Percentiles rank a stretch among this genome's conserved stretches.
Conservation (phyloP, 768 basidiomycete genomes). For the Naematelia encephala region DNA sequence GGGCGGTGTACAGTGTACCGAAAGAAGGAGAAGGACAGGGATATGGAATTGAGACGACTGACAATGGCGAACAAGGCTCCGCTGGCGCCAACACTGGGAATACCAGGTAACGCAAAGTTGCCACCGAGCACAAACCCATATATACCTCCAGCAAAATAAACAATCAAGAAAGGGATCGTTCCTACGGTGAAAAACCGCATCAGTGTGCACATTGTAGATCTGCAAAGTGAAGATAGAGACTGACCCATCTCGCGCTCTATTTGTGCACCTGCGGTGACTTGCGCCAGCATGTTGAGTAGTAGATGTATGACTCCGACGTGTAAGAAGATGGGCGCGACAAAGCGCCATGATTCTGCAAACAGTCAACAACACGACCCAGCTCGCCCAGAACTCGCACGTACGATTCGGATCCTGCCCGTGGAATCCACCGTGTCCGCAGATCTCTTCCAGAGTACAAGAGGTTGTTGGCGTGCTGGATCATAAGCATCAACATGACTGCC, state of each 20-base stretch:
- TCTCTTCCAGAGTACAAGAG: slow-evolving; percentile 70
- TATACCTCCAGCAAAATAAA: slow-evolving; percentile 86
- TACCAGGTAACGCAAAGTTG: slow-evolving; percentile 84
- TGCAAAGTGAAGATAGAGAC: neutral
- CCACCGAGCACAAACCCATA: slow-evolving; percentile 85
- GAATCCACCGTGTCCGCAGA: slow-evolving; percentile 86
- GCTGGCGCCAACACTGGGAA: slow-evolving; percentile 85
- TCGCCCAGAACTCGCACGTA: slow-evolving; percentile 12
- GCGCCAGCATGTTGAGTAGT: slow-evolving; percentile 82
- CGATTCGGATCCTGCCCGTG: slow-evolving; percentile 53
- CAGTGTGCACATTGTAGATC: neutral
- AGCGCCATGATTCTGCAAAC: slow-evolving; percentile 55
- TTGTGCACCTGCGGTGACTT: slow-evolving; percentile 66
- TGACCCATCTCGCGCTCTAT: slow-evolving; percentile 81
- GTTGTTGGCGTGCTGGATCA: slow-evolving; percentile 57
- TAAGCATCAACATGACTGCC: neutral
- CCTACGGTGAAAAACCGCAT: slow-evolving; percentile 46
- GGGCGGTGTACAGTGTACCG: too few species aligned
- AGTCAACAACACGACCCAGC: neutral
- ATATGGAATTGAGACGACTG: too few species aligned
- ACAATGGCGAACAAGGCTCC: slow-evolving; percentile 89
- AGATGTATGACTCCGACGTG: slow-evolving; percentile 97
- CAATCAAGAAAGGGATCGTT: slow-evolving; percentile 69
- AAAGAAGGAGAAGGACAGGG: neutral
- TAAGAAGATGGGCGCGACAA: slow-evolving; percentile 82